Percentiles rank a stretch among this genome's conserved stretches.
phyloP scores from a whole-genome alignment of 768 basidiomycete species.

The Suillus weaverae region DNA sequence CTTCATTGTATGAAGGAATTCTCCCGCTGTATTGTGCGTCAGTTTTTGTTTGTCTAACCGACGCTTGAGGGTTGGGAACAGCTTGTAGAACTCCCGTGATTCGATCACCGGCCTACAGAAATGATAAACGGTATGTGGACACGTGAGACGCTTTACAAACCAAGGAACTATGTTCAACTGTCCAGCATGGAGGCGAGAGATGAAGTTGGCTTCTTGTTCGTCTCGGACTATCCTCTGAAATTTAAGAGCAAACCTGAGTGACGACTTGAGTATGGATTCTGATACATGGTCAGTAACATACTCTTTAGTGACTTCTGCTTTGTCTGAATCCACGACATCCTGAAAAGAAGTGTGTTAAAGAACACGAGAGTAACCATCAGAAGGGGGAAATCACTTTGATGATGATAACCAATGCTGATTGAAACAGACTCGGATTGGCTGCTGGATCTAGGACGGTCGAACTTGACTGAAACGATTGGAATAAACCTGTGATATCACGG shows the following conservation, averaged over 20 bases:
- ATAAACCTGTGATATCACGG: constrained; percentile 58
- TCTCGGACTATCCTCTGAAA: constrained; percentile 62
- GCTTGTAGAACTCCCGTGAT: constrained; percentile 56
- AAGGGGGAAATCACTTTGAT: constrained; percentile 46
- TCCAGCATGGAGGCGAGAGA: constrained; percentile 57
- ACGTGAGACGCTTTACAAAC: constrained; percentile 21
- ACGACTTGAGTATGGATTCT: background rate
- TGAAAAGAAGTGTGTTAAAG: constrained; percentile 18
- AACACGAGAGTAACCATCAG: background rate
- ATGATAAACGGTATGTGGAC: background rate
- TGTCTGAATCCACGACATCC: constrained; percentile 67
- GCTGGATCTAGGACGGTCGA: constrained; percentile 57
- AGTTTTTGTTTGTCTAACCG: constrained; percentile 47
- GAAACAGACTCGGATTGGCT: constrained; percentile 58
- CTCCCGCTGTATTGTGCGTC: constrained; percentile 50
- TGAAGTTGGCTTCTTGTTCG: constrained; percentile 63
- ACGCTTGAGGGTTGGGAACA: constrained; percentile 49
- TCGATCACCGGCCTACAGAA: constrained; percentile 52
- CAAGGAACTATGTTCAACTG: constrained; percentile 60
- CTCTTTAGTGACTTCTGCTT: constrained; percentile 58
- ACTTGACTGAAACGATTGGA: constrained; percentile 63
- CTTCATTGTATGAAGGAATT: constrained; percentile 58
- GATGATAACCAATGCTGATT: constrained; percentile 58
- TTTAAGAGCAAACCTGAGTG: constrained; percentile 51
- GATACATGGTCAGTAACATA: constrained; percentile 26